Evolutionary conservation across 495 filamentous ascomycete species (phyloP).

Genomic region (Rhypophila decipiens): DNA sequence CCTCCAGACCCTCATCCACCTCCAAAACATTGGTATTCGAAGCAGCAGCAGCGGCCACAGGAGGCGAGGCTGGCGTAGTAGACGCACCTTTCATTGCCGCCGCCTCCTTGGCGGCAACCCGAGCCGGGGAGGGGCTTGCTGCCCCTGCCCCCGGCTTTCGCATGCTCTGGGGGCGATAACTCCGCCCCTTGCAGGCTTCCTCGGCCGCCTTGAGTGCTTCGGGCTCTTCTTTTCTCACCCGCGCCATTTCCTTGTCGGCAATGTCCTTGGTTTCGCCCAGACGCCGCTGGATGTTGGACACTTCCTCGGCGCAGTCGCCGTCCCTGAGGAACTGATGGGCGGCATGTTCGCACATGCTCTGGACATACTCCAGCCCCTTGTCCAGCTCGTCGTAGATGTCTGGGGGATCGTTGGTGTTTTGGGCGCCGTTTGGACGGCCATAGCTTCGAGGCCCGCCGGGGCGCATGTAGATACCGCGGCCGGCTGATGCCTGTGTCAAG

Average conservation of each 20-base stretch:
- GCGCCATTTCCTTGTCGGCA: conserved; percentile 53
- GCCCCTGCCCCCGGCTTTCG: conserved; percentile 8
- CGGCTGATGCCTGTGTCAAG: conserved; percentile 7
- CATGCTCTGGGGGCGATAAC: conserved; percentile 28
- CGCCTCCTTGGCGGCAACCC: not conserved
- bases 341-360: conserved; percentile 73
- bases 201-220: conserved; percentile 16
- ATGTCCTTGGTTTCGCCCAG: conserved; percentile 53
- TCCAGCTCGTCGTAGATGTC: conserved; percentile 67
- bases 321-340: conserved; percentile 83
- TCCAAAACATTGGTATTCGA: conserved; percentile 11
- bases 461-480: conserved; percentile 14
- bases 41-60: not conserved
- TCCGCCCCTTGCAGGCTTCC: conserved; percentile 16
- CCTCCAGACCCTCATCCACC: conserved; percentile 28
- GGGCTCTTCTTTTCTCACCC: conserved; percentile 35
- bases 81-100: not conserved
- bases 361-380: conserved; percentile 67
- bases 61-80: not conserved
- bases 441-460: conserved; percentile 2
- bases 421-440: not conserved
- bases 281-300: conserved; percentile 57
- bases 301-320: conserved; percentile 70
- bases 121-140: not conserved
- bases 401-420: not conserved